These are phyloP conservation scores for Saraca asoca DNA, from an alignment of 331 rosid genomes.

Conservation along the genomic window DNA sequence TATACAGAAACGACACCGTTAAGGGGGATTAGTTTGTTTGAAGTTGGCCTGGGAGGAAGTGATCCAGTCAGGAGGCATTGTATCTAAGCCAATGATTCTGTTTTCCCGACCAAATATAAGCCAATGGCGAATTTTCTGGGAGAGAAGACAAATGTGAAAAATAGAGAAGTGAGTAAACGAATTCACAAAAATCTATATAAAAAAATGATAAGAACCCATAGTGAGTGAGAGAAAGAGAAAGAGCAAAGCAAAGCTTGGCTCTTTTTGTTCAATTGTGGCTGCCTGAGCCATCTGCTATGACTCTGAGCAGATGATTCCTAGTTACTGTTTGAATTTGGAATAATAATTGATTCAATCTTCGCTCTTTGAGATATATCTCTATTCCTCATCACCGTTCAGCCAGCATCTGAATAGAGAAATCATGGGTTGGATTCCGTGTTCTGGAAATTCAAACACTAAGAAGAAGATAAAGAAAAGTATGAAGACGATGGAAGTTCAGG, in stretches of 20 bases:
- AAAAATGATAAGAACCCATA: slow-evolving; percentile 30
- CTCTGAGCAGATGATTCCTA: too few relatives aligned
- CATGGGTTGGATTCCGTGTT: slow-evolving; percentile 96
- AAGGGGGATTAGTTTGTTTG: neutral
- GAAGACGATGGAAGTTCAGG: slow-evolving; percentile 52
- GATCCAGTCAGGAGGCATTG: slow-evolving; percentile 20
- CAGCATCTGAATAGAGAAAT: slow-evolving; percentile 23
- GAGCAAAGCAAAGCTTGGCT: slow-evolving; percentile 28
- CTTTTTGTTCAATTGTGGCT: slow-evolving; percentile 27
- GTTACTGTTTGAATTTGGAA: slow-evolving; percentile 6
- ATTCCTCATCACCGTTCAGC: slow-evolving; percentile 14
- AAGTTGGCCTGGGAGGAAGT: slow-evolving; percentile 30
- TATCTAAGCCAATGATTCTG: slow-evolving; percentile 38
- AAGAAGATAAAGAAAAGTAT: slow-evolving; percentile 54
- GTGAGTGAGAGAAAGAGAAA: slow-evolving; percentile 19
- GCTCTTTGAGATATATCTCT: neutral
- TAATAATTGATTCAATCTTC: slow-evolving; percentile 18
- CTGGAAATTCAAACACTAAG: slow-evolving; percentile 65
- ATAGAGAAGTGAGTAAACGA: slow-evolving; percentile 1
- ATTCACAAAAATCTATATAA: neutral
- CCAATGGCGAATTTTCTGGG: slow-evolving; percentile 39
- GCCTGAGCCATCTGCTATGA: slow-evolving; percentile 25
- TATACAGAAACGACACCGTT: slow-evolving; percentile 42
- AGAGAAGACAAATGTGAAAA: slow-evolving; percentile 28
- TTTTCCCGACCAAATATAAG: slow-evolving; percentile 39